Percentiles rank a stretch among this genome's conserved stretches.
Evolutionary conservation across 305 asterid species (phyloP).

Genomic region (Solanum chacoense): DNA sequence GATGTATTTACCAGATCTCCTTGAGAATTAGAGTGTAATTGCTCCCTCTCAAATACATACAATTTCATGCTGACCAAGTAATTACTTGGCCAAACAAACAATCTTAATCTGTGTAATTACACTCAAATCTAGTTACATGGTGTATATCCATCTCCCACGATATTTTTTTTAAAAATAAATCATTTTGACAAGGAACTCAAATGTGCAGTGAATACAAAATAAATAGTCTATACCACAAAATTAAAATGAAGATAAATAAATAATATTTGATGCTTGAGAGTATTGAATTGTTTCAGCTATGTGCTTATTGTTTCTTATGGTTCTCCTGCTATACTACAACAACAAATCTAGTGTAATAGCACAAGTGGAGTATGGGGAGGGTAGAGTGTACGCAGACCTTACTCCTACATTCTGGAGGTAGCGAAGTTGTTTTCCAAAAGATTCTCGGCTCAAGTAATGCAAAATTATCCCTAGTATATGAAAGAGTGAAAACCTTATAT

Average conservation of each 20-base stretch:
- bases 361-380: not conserved
- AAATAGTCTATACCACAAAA: not conserved
- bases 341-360: not conserved
- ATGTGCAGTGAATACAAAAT: not conserved
- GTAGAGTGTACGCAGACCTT: not conserved
- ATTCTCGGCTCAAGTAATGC: not conserved
- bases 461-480: not conserved
- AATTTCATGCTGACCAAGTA: not conserved
- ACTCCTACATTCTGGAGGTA: not conserved
- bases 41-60: not conserved
- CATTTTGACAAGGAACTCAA: not conserved
- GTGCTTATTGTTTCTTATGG: not conserved
- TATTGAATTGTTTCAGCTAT: not conserved
- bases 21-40: not conserved
- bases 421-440: not conserved
- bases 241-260: not conserved
- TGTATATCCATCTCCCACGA: not conserved
- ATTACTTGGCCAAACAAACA: not conserved
- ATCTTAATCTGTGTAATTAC: not conserved
- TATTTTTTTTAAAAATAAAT: not conserved
- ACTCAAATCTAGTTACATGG: not conserved
- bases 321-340: not conserved
- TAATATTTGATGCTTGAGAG: not conserved
- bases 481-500: not conserved
- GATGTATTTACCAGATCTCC: not conserved